phyloP scores from a whole-genome alignment of 345 rosid species.

The Isatis tinctoria region DNA sequence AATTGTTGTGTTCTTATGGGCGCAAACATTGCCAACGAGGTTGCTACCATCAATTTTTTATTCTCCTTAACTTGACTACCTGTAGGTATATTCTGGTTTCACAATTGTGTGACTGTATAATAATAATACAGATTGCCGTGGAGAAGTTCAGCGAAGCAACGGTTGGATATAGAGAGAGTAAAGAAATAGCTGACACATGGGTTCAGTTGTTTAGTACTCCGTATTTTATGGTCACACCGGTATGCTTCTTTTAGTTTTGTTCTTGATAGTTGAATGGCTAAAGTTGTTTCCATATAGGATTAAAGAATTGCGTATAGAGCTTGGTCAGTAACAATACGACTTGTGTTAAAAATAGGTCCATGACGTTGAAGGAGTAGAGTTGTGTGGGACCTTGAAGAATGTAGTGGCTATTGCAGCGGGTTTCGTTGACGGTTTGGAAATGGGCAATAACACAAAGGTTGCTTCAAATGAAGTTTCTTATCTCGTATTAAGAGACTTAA shows the following conservation, averaged over 20 bases:
- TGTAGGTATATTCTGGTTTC: neutral
- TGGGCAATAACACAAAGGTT: constrained; percentile 98
- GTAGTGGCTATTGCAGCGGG: constrained; percentile 96
- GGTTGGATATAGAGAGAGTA: constrained; percentile 71
- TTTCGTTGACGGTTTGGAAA: constrained; percentile 90
- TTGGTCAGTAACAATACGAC: neutral
- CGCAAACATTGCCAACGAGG: constrained; percentile 97
- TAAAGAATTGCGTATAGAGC: neutral
- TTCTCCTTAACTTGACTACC: neutral
- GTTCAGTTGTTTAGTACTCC: constrained; percentile 82
- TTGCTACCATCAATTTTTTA: neutral
- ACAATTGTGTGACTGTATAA: neutral
- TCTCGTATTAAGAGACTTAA: neutral
- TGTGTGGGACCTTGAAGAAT: constrained; percentile 96
- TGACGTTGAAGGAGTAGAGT: constrained; percentile 95
- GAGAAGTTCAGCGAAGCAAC: constrained; percentile 98
- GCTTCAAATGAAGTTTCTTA: neutral
- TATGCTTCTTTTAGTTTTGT: constrained; percentile 11
- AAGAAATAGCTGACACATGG: constrained; percentile 75
- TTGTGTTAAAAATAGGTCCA: constrained; percentile 49
- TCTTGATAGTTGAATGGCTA: neutral
- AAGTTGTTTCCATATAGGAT: neutral
- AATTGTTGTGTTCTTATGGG: constrained; percentile 94
- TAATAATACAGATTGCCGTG: constrained; percentile 61
- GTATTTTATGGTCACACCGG: constrained; percentile 81